Evolutionary conservation across 1,284 basidiomycete genomes (phyloP).

Genomic region (Schizophyllum amplum): DNA sequence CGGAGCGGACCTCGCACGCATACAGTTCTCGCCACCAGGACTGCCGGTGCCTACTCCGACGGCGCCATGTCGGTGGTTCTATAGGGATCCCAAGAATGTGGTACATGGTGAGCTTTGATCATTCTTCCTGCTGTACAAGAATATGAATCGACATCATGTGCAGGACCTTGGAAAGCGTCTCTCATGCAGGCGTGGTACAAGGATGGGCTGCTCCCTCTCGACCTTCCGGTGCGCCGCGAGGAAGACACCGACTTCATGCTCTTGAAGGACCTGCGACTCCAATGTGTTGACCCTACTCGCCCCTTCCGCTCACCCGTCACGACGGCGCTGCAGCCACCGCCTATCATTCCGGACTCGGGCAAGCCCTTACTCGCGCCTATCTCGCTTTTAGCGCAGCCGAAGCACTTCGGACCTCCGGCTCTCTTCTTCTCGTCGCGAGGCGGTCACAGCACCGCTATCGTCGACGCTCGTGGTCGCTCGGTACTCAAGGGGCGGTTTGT

Average conservation of each 20-base stretch:
- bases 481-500: slow-evolving; percentile 71
- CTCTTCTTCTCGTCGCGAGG: slow-evolving; percentile 82
- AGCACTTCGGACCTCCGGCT: slow-evolving; percentile 78
- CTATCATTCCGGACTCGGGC: slow-evolving; percentile 29
- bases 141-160: slow-evolving; percentile 7
- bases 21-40: slow-evolving; percentile 71
- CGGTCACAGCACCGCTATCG: slow-evolving; percentile 76
- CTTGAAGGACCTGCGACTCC: slow-evolving; percentile 64
- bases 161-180: slow-evolving; percentile 78
- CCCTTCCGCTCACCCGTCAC: slow-evolving; percentile 45
- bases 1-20: slow-evolving; percentile 42
- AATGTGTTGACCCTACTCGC: slow-evolving; percentile 67
- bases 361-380: slow-evolving; percentile 67
- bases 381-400: slow-evolving; percentile 73
- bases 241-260: slow-evolving; percentile 60
- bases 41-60: slow-evolving; percentile 59
- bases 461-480: slow-evolving; percentile 73
- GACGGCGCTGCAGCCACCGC: slow-evolving; percentile 25
- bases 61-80: slow-evolving; percentile 68
- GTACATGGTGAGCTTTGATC: slow-evolving; percentile 52
- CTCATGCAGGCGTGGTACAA: slow-evolving; percentile 83
- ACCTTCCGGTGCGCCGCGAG: slow-evolving; percentile 70
- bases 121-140: neutral
- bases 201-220: slow-evolving; percentile 69
- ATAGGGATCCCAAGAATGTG: slow-evolving; percentile 69